These are phyloP conservation scores for Aspergillus versicolor DNA, from an alignment of 2,329 filamentous ascomycete genomes.

Conservation along the genomic window DNA sequence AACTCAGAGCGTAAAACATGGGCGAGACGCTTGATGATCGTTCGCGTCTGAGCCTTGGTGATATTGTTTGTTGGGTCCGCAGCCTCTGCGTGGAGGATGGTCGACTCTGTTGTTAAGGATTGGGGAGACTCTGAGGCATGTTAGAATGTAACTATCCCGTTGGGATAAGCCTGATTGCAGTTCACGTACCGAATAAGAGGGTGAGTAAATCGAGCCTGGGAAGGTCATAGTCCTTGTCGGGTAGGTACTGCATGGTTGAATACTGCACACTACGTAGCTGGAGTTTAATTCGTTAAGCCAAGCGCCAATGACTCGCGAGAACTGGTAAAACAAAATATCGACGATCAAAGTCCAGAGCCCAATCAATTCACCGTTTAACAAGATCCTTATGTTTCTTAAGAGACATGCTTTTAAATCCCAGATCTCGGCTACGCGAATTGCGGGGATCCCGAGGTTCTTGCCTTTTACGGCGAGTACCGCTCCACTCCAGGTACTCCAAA, in stretches of 20 bases:
- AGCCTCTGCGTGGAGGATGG: conserved; percentile 58
- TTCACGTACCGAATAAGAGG: conserved; percentile 11
- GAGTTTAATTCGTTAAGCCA: background rate
- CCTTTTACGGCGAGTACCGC: background rate
- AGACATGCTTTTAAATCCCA: no score
- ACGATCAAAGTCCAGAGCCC: background rate
- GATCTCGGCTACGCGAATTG: conserved; percentile 9
- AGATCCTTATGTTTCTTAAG: no score
- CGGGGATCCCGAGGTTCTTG: conserved; percentile 14
- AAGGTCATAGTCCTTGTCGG: conserved; percentile 14
- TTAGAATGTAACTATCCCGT: background rate
- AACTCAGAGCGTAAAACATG: conserved; percentile 56
- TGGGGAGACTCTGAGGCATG: conserved; percentile 9
- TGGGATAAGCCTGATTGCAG: no score
- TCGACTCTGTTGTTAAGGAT: conserved; percentile 43
- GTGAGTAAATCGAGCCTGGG: conserved; percentile 15
- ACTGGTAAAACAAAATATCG: background rate
- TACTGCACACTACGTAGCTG: background rate
- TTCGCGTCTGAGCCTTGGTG: conserved; percentile 53
- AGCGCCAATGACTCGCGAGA: background rate
- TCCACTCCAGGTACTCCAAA: no score
- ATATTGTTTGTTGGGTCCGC: conserved; percentile 54
- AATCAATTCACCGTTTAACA: no score
- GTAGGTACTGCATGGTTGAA: conserved; percentile 16
- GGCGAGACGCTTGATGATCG: conserved; percentile 54